Percentiles rank a stretch among this genome's conserved stretches.
Evolutionary conservation across 371 early-diverging fungal genomes (phyloP).

Genomic region (Mucor racemosus): DNA sequence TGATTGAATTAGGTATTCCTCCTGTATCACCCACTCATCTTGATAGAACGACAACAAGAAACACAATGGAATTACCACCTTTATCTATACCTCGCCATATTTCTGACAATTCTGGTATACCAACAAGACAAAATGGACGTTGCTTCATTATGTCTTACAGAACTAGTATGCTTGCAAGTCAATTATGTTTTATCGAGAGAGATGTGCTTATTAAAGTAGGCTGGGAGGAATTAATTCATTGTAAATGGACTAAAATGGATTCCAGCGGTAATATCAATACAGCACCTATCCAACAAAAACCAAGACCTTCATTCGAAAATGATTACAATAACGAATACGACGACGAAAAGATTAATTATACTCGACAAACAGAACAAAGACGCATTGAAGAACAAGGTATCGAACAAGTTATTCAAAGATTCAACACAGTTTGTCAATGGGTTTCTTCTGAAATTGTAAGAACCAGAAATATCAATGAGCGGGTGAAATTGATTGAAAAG

Average conservation of each 20-base stretch:
- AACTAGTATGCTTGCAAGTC: slow-evolving; percentile 63
- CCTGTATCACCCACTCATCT: background rate
- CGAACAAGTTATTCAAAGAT: slow-evolving; percentile 65
- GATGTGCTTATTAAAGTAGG: slow-evolving; percentile 58
- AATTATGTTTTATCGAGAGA: slow-evolving; percentile 67
- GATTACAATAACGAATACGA: background rate
- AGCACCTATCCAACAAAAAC: background rate
- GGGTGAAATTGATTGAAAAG: slow-evolving; percentile 70
- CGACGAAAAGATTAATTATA: slow-evolving; percentile 28
- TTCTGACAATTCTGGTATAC: background rate
- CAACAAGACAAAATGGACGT: slow-evolving; percentile 10
- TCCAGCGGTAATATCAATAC: slow-evolving; percentile 22
- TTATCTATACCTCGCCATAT: slow-evolving; percentile 14
- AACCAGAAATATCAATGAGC: slow-evolving; percentile 52
- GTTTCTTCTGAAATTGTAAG: slow-evolving; percentile 70
- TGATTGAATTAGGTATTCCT: slow-evolving; percentile 25
- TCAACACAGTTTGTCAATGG: slow-evolving; percentile 75
- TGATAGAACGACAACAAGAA: background rate
- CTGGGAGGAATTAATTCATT: slow-evolving; percentile 71
- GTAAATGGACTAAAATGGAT: slow-evolving; percentile 61
- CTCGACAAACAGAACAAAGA: slow-evolving; percentile 20
- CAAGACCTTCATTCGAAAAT: background rate
- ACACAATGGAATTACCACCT: background rate
- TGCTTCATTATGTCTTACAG: slow-evolving; percentile 58
- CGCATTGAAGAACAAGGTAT: slow-evolving; percentile 45